Evolutionary conservation across 495 filamentous ascomycete genomes (phyloP), one percentile per base, ranked within the genome.

Genomic region (Neurospora discreta): DNA sequence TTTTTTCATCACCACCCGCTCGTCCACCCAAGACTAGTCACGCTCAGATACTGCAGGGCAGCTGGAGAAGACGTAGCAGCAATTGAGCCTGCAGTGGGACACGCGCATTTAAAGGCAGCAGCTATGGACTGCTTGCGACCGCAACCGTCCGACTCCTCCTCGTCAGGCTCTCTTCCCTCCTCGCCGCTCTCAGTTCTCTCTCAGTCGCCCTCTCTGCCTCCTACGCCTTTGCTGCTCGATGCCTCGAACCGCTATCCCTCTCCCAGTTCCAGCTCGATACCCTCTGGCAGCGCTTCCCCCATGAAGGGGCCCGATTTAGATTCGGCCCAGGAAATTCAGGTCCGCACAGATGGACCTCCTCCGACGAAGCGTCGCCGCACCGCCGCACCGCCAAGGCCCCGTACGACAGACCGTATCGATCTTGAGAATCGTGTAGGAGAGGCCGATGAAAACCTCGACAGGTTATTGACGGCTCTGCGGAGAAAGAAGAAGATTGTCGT

Each of bases 401-500:
- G 92, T 75, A 91, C 85, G 11, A 96, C 93, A 8, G 85, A 92
- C 71, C 89, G 90, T 78, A 86, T 97, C 23, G 89, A 95, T 80
- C 81, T 97, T 6, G 83, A 87, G 20, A 80, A 80, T 33, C 84
- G 85, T 67, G 75, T 76, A 69, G 85, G 82, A n/a, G 80, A 81
- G 42, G 80, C 82, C 18, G 79, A 84, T 58, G 77, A 75, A 30
- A 75, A 91, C 67, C 81, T 97, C 10, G 86, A 90, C 69, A 85
- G 89, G 69, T 84, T 99, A 16, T 80, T 93, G 43, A 88, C 91
- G 69, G 89, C 88, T n/a, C 81, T 99, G 73, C 90, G 91, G 71
- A 92, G 92, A 78, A 95, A 93, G 82, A 90, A 91, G 80, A 98
- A 97, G 82, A 97, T 99, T 75, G 93, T 99, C 23, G 93, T 97